These are phyloP conservation scores for Polyplosphaeria fusca DNA, from an alignment of 495 filamentous ascomycete species.

Conservation along the genomic window DNA sequence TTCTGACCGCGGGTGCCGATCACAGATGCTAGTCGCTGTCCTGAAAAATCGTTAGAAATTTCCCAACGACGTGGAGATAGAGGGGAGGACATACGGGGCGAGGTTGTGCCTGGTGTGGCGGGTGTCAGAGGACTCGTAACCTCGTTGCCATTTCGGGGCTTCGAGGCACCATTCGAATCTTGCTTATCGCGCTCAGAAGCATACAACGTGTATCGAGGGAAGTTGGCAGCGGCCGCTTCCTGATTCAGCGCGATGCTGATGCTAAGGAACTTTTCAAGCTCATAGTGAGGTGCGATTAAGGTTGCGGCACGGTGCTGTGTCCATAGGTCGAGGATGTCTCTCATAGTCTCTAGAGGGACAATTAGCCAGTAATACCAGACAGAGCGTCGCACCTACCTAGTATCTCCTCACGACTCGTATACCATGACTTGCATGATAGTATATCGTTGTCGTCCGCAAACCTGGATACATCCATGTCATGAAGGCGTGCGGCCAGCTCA, in stretches of 20 bases:
- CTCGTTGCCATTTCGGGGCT: conserved; percentile 32
- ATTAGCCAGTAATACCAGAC: too few species aligned
- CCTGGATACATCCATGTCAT: conserved; percentile 48
- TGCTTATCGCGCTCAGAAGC: conserved; percentile 24
- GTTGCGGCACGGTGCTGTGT: conserved; percentile 72
- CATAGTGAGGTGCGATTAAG: conserved; percentile 65
- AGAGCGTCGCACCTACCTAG: conserved; percentile 52
- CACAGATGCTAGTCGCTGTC: conserved; percentile 36
- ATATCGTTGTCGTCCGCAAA: conserved; percentile 44
- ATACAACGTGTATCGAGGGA: conserved; percentile 52
- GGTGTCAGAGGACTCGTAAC: conserved; percentile 33
- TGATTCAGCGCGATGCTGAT: conserved; percentile 85
- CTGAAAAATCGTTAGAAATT: too few species aligned
- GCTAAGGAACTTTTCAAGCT: conserved; percentile 71
- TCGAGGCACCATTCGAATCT: conserved; percentile 34
- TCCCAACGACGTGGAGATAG: too few species aligned
- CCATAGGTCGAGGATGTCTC: conserved; percentile 86
- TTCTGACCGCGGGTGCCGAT: conserved; percentile 58
- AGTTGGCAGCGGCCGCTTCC: conserved; percentile 54
- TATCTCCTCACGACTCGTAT: conserved; percentile 63
- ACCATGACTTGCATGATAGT: conserved; percentile 52
- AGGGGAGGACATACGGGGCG: too few species aligned
- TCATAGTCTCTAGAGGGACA: conserved; percentile 77
- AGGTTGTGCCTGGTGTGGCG: conserved; percentile 30
- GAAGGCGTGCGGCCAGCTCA: conserved; percentile 71